A percentile compares a stretch with the other conserved stretches of the same genome.
phyloP scores from a whole-genome alignment of 2,329 filamentous ascomycete genomes.

The Aspergillus proliferans region DNA sequence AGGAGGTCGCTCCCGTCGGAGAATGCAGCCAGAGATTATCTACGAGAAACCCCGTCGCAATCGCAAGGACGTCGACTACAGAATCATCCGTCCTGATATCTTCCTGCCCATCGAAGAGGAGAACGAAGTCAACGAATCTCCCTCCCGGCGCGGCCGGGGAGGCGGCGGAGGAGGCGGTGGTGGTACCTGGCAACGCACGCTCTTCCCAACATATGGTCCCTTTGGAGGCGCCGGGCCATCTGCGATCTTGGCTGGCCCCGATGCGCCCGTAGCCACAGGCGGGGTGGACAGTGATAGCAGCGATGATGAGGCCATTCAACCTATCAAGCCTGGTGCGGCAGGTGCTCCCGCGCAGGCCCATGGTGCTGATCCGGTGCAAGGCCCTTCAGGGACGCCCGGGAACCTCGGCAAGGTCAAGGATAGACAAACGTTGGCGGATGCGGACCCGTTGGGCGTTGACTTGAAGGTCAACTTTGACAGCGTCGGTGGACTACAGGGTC shows the following conservation, averaged over 20 bases:
- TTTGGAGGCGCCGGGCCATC: slow-evolving; percentile 75
- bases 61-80: slow-evolving; percentile 73
- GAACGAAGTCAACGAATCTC: slow-evolving; percentile 60
- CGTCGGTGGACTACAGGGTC: slow-evolving; percentile 83
- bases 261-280: slow-evolving; percentile 61
- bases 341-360: slow-evolving; percentile 53
- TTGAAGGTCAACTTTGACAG: slow-evolving; percentile 88
- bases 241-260: slow-evolving; percentile 67
- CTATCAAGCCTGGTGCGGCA: slow-evolving; percentile 58
- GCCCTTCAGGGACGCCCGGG: slow-evolving; percentile 58
- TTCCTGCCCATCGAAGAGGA: slow-evolving; percentile 67
- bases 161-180: slow-evolving; percentile 52
- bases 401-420: slow-evolving; percentile 93
- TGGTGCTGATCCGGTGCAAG: slow-evolving; percentile 51
- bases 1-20: slow-evolving; percentile 37
- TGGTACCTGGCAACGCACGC: slow-evolving; percentile 64
- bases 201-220: slow-evolving; percentile 86
- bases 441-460: slow-evolving; percentile 89
- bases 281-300: slow-evolving; percentile 92
- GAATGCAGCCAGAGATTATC: slow-evolving; percentile 28
- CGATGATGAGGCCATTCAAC: slow-evolving; percentile 76
- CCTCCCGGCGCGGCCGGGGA: slow-evolving; percentile 61
- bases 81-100: slow-evolving; percentile 70
- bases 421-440: slow-evolving; percentile 83
- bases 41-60: slow-evolving; percentile 47